Evolutionary conservation across 176 grass and related monocot species (phyloP).

Genomic region (Tuctoria greenei): DNA sequence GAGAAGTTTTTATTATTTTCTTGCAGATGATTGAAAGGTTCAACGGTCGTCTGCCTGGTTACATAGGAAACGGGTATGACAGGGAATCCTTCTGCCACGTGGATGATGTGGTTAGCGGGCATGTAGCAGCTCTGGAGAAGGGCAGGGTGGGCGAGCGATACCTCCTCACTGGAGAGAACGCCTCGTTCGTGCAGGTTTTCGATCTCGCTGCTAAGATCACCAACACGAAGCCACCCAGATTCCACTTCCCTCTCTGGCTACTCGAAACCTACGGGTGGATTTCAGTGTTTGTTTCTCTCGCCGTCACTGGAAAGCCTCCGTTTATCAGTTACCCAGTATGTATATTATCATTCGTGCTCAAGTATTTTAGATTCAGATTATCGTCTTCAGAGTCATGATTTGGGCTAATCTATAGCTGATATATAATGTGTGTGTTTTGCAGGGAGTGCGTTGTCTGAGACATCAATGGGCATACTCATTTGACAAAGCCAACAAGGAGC

Average conservation of each 20-base stretch:
- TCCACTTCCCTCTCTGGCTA: slow-evolving; percentile 70
- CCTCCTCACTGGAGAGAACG: slow-evolving; percentile 79
- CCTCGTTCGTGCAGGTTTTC: slow-evolving; percentile 70
- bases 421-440: slow-evolving; percentile 36
- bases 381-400: not conserved
- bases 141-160: slow-evolving; percentile 77
- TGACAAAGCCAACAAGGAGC: slow-evolving; percentile 68
- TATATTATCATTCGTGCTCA: not conserved
- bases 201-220: slow-evolving; percentile 68
- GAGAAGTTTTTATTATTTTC: not conserved
- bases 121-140: slow-evolving; percentile 74
- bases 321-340: slow-evolving; percentile 87
- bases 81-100: slow-evolving; percentile 71
- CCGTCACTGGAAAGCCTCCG: slow-evolving; percentile 77
- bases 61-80: slow-evolving; percentile 77
- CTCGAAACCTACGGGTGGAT: slow-evolving; percentile 88
- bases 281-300: slow-evolving; percentile 68
- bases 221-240: slow-evolving; percentile 56
- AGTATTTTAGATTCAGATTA: not conserved
- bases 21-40: slow-evolving; percentile 92
- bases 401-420: not conserved
- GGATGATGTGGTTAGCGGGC: slow-evolving; percentile 83
- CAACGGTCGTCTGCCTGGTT: slow-evolving; percentile 81
- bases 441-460: slow-evolving; percentile 67
- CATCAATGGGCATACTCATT: slow-evolving; percentile 93